Evolutionary conservation across 116 monocot genomes (phyloP), one percentile per base, ranked within the genome.

Genomic region (Cymodocea nodosa): DNA sequence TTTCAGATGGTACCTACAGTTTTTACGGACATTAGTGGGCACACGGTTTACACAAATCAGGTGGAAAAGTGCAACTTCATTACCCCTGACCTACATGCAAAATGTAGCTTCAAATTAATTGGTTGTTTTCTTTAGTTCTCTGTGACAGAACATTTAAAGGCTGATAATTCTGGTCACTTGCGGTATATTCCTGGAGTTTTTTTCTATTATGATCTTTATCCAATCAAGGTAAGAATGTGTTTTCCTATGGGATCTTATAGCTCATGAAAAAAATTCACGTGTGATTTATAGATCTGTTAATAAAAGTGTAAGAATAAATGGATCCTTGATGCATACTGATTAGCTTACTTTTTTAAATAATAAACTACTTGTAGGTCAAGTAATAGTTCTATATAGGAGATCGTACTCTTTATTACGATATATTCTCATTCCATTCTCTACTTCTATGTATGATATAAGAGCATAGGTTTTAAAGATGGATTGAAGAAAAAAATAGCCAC

Each of bases 1-100:
- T 60, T 68, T 70, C 74, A 95, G 95, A 91, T 95, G 76, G 97
- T 97, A 67, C 84, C 97, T 50, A 97, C 87, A 51, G 83, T 91
- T n/a, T 97, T 85, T 62, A 91, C 84, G 40, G 80, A 88, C 78
- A 88, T 97, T 64, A 83, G 59, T 62, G 87, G 82, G n/a, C 79
- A 40, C 63, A 83, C 67, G 19, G 83, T 90, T 52, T 77, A 85
- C 52, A 83, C 95, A 63, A 90, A 95, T 75, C 95, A 95, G 95
- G 95, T 87, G 71, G 36, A 37, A 15, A 37, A 15, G 16, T 15
- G 22, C 9, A 51, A 12, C 6, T 34, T 15, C 44, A 65, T 23
- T 39, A 0, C 10, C 48, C 20, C 25, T 50, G 36, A 52, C 63
- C 36, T 56, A 11, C 23, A 44, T 44, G 44, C 13, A 6, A 48